Evolutionary conservation across 306 rosid genomes (phyloP).

Genomic region (Cucurbita argyrosperma): DNA sequence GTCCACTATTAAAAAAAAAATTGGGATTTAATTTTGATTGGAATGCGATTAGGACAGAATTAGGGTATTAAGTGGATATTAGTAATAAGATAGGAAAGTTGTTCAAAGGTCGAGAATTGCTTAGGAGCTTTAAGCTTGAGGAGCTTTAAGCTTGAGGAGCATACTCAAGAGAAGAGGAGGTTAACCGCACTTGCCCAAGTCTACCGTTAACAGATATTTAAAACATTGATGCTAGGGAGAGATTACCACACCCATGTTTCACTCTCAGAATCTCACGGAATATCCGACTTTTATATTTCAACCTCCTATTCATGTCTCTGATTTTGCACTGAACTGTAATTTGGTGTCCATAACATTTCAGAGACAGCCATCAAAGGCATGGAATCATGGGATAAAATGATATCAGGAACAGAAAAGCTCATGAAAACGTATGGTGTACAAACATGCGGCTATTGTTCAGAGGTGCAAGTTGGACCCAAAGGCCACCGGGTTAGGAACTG

Average conservation of each 20-base stretch:
- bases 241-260: no score
- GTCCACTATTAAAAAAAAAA: no score
- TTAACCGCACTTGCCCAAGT: no score
- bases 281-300: no score
- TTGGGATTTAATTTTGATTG: not conserved
- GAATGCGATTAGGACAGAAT: not conserved
- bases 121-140: not conserved
- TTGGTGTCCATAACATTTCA: constrained; percentile 9
- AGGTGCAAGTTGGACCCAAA: constrained; percentile 68
- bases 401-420: constrained; percentile 37
- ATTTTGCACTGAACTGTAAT: not conserved
- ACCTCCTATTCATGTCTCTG: no score
- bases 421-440: constrained; percentile 44
- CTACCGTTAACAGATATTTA: no score
- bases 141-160: not conserved
- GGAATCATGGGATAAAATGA: constrained; percentile 51
- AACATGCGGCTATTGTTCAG: constrained; percentile 67
- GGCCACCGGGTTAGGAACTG: constrained; percentile 57
- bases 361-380: constrained; percentile 42
- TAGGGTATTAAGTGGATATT: not conserved
- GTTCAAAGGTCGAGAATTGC: not conserved
- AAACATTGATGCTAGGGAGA: no score
- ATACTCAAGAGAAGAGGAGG: no score
- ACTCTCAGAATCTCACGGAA: no score
- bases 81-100: not conserved